Evolutionary conservation across 495 filamentous ascomycete species (phyloP).

Genomic region (Penicillium arizonense): DNA sequence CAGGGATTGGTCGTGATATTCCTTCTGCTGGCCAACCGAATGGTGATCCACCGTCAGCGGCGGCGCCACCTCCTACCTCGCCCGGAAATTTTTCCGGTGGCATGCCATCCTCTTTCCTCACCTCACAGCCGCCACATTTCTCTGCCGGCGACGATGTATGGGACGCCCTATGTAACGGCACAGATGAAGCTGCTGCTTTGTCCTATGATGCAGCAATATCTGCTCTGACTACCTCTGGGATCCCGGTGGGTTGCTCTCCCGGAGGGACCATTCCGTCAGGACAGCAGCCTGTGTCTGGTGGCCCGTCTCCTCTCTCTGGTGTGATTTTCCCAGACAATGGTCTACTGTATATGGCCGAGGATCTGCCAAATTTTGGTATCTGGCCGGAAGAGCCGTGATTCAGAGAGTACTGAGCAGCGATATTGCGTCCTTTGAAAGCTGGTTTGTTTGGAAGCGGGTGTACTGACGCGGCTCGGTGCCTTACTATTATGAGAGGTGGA

Average conservation of each 20-base stretch:
- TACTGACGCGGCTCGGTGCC: neutral
- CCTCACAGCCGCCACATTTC: constrained; percentile 9
- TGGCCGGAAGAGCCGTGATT: constrained; percentile 28
- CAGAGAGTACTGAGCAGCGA: neutral
- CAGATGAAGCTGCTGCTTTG: constrained; percentile 24
- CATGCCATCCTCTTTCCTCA: constrained; percentile 13
- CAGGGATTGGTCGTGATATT: constrained; percentile 11
- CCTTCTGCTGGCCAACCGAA: constrained; percentile 10
- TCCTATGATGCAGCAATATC: constrained; percentile 47
- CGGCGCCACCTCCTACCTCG: constrained; percentile 25
- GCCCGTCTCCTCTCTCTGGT: constrained; percentile 40
- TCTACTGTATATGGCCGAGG: constrained; percentile 41
- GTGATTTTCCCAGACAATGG: constrained; percentile 41
- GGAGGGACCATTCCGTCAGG: constrained; percentile 35
- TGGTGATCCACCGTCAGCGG: constrained; percentile 9
- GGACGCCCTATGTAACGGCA: constrained; percentile 32
- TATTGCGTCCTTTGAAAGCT: neutral
- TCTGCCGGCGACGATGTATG: constrained; percentile 23
- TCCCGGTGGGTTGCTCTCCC: constrained; percentile 40
- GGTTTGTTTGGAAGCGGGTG: neutral
- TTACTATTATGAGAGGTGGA: neutral
- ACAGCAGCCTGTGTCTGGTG: constrained; percentile 12
- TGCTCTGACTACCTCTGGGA: constrained; percentile 46
- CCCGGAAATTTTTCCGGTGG: constrained; percentile 20
- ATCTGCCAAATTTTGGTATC: constrained; percentile 37